These are phyloP conservation scores for Pseudonitzschia multiseries DNA, from an alignment of 108 stramenopile species.

Conservation along the genomic window DNA sequence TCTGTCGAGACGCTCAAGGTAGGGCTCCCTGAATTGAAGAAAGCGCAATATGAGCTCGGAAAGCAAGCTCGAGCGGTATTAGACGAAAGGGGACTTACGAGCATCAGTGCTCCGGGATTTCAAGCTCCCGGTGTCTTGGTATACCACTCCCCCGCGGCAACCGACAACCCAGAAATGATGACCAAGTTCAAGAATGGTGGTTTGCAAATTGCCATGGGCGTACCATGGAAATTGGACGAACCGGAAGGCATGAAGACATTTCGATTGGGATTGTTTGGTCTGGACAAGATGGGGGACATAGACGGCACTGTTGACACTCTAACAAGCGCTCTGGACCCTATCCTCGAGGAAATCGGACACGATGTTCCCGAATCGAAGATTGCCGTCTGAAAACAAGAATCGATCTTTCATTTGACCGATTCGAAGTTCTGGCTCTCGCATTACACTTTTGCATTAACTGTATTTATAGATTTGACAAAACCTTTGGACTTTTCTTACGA, in stretches of 20 bases:
- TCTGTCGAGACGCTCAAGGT: conserved; percentile 81
- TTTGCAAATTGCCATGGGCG: conserved; percentile 94
- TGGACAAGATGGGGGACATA: conserved; percentile 89
- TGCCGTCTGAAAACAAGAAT: neutral
- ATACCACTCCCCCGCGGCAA: conserved; percentile 74
- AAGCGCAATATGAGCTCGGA: conserved; percentile 75
- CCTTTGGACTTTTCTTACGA: neutral
- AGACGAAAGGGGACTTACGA: conserved; percentile 67
- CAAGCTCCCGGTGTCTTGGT: conserved; percentile 92
- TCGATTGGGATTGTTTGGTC: conserved; percentile 89
- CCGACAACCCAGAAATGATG: conserved; percentile 89
- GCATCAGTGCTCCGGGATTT: conserved; percentile 85
- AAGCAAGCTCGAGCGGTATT: conserved; percentile 58
- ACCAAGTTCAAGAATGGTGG: conserved; percentile 78
- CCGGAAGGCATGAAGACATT: conserved; percentile 88
- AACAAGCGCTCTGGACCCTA: conserved; percentile 69
- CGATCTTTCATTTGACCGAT: neutral
- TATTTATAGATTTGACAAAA: neutral
- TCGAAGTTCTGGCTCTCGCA: neutral
- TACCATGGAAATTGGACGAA: conserved; percentile 92
- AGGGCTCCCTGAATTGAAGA: conserved; percentile 80
- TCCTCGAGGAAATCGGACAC: conserved; percentile 56
- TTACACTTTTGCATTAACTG: neutral
- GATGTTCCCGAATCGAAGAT: conserved; percentile 32
- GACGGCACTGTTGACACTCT: conserved; percentile 70